phyloP scores from a whole-genome alignment of 78 protist genomes.

The Dictyostelium brefeldianum region DNA sequence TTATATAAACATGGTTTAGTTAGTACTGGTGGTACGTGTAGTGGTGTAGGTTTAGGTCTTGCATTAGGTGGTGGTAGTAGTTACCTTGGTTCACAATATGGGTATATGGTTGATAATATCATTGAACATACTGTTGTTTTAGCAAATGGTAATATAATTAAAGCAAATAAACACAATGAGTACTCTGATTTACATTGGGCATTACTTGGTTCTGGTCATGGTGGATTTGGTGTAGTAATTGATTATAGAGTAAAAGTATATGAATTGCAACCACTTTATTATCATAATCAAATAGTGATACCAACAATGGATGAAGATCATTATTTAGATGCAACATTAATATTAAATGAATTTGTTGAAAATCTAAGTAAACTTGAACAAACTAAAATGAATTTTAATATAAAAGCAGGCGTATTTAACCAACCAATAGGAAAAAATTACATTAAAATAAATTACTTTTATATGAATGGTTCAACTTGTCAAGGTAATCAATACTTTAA shows the following conservation, averaged over 20 bases:
- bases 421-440: not conserved
- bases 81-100: not conserved
- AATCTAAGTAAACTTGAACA: not conserved
- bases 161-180: not conserved
- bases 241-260: not conserved
- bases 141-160: not conserved
- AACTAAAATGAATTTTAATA: not conserved
- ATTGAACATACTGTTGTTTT: not conserved
- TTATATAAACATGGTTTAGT: not conserved
- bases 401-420: not conserved
- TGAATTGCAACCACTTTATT: not conserved
- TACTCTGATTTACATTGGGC: conserved; percentile 30
- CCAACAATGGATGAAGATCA: not conserved
- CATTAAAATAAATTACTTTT: not conserved
- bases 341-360: not conserved
- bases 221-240: conserved; percentile 1
- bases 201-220: conserved; percentile 8
- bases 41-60: conserved; percentile 35
- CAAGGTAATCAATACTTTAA: not conserved
- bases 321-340: not conserved
- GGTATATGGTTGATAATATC: conserved; percentile 20
- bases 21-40: conserved; percentile 56
- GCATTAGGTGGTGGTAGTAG: conserved; percentile 33
- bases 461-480: not conserved
- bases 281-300: not conserved